Evolutionary conservation across 1,284 basidiomycete species (phyloP).

Genomic region (Cryptococcus neoformans): DNA sequence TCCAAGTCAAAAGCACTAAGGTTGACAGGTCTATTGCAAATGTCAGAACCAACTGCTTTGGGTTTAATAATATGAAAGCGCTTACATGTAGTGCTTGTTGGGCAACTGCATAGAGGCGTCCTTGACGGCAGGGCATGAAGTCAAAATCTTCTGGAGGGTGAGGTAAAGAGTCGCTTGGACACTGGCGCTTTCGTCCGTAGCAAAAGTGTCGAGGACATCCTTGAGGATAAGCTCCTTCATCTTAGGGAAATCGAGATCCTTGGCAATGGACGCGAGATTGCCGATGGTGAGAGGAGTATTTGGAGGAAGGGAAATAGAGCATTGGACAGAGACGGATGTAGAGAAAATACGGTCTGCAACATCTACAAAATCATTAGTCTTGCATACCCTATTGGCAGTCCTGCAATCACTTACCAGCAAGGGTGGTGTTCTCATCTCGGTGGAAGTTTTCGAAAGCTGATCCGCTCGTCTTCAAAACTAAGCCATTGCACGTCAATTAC

Average conservation of each 20-base stretch:
- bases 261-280: constrained; percentile 53
- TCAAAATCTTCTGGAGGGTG: constrained; percentile 73
- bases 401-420: constrained; percentile 52
- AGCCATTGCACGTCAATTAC: background rate
- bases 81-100: constrained; percentile 87
- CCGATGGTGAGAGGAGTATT: constrained; percentile 54
- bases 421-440: constrained; percentile 84
- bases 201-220: constrained; percentile 78
- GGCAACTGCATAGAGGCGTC: constrained; percentile 74
- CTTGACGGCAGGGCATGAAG: constrained; percentile 61
- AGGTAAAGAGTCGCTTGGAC: constrained; percentile 93
- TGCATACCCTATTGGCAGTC: background rate
- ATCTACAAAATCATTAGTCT: constrained; percentile 38
- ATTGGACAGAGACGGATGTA: constrained; percentile 71
- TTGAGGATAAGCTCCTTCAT: constrained; percentile 58
- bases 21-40: constrained; percentile 37
- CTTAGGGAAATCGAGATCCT: constrained; percentile 60
- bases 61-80: background rate
- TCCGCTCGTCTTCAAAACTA: constrained; percentile 86
- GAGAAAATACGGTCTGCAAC: constrained; percentile 86
- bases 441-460: constrained; percentile 81
- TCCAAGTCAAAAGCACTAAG: constrained; percentile 45
- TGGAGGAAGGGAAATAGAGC: constrained; percentile 57
- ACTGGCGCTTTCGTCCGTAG: constrained; percentile 80
- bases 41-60: background rate